Conservation (phyloP, 192 early-diverging fungal species). For the Entomortierella parvispora region DNA sequence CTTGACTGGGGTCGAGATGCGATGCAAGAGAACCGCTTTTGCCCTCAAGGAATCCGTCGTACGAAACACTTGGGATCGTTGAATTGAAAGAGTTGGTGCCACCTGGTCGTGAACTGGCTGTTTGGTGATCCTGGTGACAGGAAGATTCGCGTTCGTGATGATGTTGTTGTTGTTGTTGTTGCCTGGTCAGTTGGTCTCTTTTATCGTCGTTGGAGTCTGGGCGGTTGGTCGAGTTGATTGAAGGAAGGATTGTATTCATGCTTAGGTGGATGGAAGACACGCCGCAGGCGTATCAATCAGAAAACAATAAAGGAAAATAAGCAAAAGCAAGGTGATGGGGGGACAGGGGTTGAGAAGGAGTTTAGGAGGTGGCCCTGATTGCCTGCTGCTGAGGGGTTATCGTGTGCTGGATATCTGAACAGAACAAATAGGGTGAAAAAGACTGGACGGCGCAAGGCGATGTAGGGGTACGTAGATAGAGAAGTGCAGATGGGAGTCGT, state of each 20-base stretch:
- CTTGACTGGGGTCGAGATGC: slow-evolving; percentile 3
- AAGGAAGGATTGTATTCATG: slow-evolving; percentile 20
- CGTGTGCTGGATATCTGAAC: no score
- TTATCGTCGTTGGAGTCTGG: slow-evolving; percentile 12
- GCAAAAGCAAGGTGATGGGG: no score
- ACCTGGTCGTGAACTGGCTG: slow-evolving; percentile 6
- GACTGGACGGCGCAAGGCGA: not conserved
- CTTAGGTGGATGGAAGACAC: slow-evolving; percentile 1
- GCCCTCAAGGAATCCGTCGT: slow-evolving; percentile 4
- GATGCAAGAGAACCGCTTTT: not conserved
- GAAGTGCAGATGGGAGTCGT: no score
- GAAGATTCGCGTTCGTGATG: not conserved
- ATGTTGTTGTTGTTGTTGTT: no score
- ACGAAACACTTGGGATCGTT: not conserved
- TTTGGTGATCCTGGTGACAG: no score
- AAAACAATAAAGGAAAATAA: no score
- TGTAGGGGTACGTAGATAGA: not conserved
- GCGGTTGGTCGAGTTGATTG: slow-evolving; percentile 17
- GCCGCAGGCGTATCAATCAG: not conserved
- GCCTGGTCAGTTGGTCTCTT: no score
- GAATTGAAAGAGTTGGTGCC: slow-evolving; percentile 4
- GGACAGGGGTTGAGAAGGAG: not conserved
- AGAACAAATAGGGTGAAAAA: not conserved
- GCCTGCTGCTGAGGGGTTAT: no score
- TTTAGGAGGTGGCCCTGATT: not conserved